These are phyloP conservation scores for Mortierella claussenii DNA, from an alignment of 192 early-diverging fungal genomes.

Conservation along the genomic window DNA sequence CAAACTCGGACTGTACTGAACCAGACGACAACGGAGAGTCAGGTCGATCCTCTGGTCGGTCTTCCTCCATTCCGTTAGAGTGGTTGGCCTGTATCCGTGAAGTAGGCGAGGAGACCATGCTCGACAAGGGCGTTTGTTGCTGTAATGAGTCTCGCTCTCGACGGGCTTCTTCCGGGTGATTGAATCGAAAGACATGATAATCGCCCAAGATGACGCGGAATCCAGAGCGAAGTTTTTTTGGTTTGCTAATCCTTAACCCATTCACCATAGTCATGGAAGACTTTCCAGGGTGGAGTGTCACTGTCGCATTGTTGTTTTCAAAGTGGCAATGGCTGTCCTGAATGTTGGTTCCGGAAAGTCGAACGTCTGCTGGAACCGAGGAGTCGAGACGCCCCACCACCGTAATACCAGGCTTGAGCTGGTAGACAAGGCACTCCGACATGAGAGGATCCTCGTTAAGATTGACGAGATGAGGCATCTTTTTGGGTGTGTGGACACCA, in stretches of 20 bases:
- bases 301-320: slow-evolving; percentile 67
- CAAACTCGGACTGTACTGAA: slow-evolving; percentile 59
- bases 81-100: not conserved
- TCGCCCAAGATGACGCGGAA: slow-evolving; percentile 84
- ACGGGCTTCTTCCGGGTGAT: slow-evolving; percentile 84
- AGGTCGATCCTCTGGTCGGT: slow-evolving; percentile 46
- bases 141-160: slow-evolving; percentile 63
- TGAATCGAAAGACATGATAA: slow-evolving; percentile 87
- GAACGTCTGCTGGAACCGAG: slow-evolving; percentile 61
- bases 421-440: slow-evolving; percentile 93
- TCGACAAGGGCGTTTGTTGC: slow-evolving; percentile 21
- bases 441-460: slow-evolving; percentile 90
- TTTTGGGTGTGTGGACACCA: slow-evolving; percentile 81
- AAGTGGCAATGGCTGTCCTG: slow-evolving; percentile 78
- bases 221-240: slow-evolving; percentile 71
- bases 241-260: slow-evolving; percentile 70
- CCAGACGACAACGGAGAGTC: slow-evolving; percentile 54
- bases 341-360: slow-evolving; percentile 69
- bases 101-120: slow-evolving; percentile 31
- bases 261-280: slow-evolving; percentile 80
- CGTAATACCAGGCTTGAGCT: slow-evolving; percentile 79
- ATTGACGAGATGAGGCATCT: slow-evolving; percentile 88
- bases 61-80: slow-evolving; percentile 50
- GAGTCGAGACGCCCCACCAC: slow-evolving; percentile 68
- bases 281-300: slow-evolving; percentile 69